Base-by-base conservation (phyloP, 257 asterid genomes). In the Echites panduratus region DNA sequence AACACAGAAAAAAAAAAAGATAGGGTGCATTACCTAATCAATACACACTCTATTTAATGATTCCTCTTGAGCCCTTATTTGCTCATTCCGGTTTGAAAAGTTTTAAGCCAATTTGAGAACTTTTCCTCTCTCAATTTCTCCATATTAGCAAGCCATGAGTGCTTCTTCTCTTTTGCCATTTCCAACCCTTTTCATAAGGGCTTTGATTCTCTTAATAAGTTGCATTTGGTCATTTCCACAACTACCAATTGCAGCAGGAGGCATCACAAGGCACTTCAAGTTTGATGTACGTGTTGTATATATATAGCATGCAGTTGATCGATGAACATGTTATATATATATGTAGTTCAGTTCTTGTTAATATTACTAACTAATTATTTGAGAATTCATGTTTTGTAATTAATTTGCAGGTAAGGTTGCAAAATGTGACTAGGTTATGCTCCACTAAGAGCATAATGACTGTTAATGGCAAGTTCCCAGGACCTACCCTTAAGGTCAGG, bases 381-480 rank as follows among this genome's bases (percentile, higher is more conserved):
- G n/a, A n/a, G n/a, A n/a, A n/a, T n/a, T n/a, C n/a, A n/a, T n/a
- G n/a, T n/a, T n/a, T n/a, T n/a, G n/a, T n/a, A n/a, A n/a, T n/a
- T n/a, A n/a, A 49, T 29, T 66, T 27, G 45, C 87, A 89, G 96
- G 72, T 89, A 75, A 76, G 74, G 79, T n/a, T 83, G 80, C 80
- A 85, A 32, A 88, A 84, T 32, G 87, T 86, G 74, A 85, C 87
- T 1, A 78, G 91, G 75, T 67, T 89, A 62, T 89, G 96, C 79
- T 81, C 76, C 32, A 86, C 85, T 2, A 89, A 87, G 81, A 78
- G 77, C 79, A 83, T 86, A 45, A 75, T 86, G 35, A 89, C 94
- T 2, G 89, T 88, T 35, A 89, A 89, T 35, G 96, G 96, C 11
- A 78, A 84, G 76, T 86, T 82, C 69, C 96, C 96, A 0, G 96